Evolutionary conservation across 2,329 filamentous ascomycete genomes (phyloP), one percentile per base, ranked within the genome.

Genomic region (Alternaria viburni): DNA sequence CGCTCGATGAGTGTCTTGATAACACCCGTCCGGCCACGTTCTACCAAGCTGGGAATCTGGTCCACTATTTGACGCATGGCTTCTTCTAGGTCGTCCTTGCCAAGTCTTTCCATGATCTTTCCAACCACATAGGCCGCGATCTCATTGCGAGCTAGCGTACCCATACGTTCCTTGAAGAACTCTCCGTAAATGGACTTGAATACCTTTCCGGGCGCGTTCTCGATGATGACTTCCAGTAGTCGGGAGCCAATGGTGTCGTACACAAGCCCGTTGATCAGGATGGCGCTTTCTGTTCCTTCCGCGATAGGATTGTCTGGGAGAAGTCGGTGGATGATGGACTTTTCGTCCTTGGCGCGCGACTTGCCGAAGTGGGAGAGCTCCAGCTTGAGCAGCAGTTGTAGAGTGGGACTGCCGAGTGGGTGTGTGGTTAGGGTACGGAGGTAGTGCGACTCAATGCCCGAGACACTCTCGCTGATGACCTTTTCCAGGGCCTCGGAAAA

Each of bases 231-330:
- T 81, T 99, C 96, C 21, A 98, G 85, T 2, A 99, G 85, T 47
- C 95, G 90, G 4, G 95, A 97, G 15, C 96, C 96, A 55, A 98
- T 90, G 2, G 91, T 86, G 75, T 98, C 93, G 79, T 97, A 98
- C 25, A 97, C 85, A 76, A 98, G 87, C 59, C 91, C 90, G 73
- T 92, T 93, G 76, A 98, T 87, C 76, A 98, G 97, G 15, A 88
- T 86, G 5, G 92, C 91, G 52, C 90, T 91, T 32, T 92, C 91
- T 2, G 88, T 88, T 15, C 88, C 88, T 66, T 95, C 91, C 28
- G 86, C 86, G 19, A 96, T 87, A 0, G 91, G 89, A 54, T 91
- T 92, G 54, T 92, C 94, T 0, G 94, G 93, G 1, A 97, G 84
- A 1, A 99, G 86, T 65, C 89, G 89, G 62, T 88, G 89, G 11